Evolutionary conservation across 1,284 basidiomycete species (phyloP), one percentile per base, ranked within the genome.

Genomic region (Rhodotorula sp.): DNA sequence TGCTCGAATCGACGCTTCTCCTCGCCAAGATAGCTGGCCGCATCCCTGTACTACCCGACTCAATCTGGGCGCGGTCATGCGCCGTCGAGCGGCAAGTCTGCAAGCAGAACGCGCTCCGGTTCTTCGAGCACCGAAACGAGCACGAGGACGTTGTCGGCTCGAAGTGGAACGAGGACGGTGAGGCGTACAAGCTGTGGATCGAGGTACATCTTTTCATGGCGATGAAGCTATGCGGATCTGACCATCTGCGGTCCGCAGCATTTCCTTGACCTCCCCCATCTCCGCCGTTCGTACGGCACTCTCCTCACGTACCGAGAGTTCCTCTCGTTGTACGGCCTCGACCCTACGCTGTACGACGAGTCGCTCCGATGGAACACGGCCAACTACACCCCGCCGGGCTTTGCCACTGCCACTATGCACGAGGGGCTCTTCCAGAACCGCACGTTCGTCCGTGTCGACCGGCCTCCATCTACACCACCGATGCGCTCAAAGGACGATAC

Each of bases 241-340:
- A 51, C n/a, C 61, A 5, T 13, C 15, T 4, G 13, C 10, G 22
- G 3, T 8, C 29, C 22, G 27, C 73, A 75, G 69, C 54, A 72
- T 41, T 86, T 86, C 84, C 78, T 86, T 67, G 84, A 86, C 76
- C 59, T 86, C n/a, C 81, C 84, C 0, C 81, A 82, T 68, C 79
- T 85, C 15, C 82, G 81, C 29, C 69, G 77, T 53, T 77, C 80
- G 4, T 72, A 66, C 64, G 71, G 71, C 13, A 67, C 67, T 36
- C 36, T 72, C 54, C 62, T 72, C 25, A 69, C 67, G 13, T 57
- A 62, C 58, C 29, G 39, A n/a, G 71, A 72, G 46, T 72, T 58
- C 56, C 58, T 69, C n/a, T 36, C 36, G 53, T 60, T 72, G 13
- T 62, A 69, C 67, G 19, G 22, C 17, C 44, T 72, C 46, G 22